Conservation (phyloP, 352 stramenopile genomes). For the Pythium apleroticum region DNA sequence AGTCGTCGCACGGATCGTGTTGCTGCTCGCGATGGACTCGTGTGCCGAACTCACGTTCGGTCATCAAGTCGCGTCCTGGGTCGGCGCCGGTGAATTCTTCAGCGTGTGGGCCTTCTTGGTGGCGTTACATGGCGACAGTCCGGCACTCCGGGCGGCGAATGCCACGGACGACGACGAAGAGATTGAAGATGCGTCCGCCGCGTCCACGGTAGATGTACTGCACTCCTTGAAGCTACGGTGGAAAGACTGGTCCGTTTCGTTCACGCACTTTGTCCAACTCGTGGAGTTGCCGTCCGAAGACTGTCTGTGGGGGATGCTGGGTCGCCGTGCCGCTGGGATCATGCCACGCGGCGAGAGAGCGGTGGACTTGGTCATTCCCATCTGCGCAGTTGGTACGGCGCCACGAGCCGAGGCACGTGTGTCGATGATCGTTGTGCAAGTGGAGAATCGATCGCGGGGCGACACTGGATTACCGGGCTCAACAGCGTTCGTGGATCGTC, state of each 20-base stretch:
- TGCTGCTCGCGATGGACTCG: constrained; percentile 19
- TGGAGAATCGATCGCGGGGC: neutral
- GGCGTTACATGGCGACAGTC: neutral
- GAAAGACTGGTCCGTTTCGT: constrained; percentile 18
- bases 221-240: neutral
- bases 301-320: constrained; percentile 32
- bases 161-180: neutral
- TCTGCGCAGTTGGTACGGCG: constrained; percentile 4
- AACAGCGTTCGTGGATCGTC: neutral
- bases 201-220: neutral
- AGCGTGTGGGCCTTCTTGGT: constrained; percentile 13
- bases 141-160: neutral
- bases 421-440: constrained; percentile 7
- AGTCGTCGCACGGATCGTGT: constrained; percentile 13
- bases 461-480: neutral
- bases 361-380: constrained; percentile 25
- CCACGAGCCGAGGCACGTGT: neutral
- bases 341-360: constrained; percentile 14
- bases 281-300: constrained; percentile 17
- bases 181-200: neutral
- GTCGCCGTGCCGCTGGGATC: constrained; percentile 22
- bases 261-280: constrained; percentile 33
- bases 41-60: neutral
- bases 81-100: constrained; percentile 1
- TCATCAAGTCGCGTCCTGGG: neutral